Percentiles rank a stretch among this genome's conserved stretches.
Conservation (phyloP, 2,329 filamentous ascomycete species). For the Pyricularia grisea region DNA sequence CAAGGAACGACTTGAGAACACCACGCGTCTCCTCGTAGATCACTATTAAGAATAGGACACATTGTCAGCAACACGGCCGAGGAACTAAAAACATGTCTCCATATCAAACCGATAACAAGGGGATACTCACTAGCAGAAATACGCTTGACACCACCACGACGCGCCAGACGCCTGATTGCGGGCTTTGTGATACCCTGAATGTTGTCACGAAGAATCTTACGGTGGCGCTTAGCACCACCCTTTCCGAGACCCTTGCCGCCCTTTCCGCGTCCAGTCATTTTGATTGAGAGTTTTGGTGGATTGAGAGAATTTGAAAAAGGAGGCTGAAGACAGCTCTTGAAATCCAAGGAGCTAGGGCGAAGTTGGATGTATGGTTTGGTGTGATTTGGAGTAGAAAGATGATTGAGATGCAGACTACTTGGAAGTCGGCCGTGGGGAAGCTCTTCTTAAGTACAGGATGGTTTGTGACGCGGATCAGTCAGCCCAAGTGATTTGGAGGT, state of each 20-base stretch:
- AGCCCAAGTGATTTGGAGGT: not conserved
- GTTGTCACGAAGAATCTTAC: constrained; percentile 99
- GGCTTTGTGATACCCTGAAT: constrained; percentile 99
- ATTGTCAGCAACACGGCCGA: not conserved
- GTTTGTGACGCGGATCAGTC: not conserved
- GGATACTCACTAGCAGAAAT: constrained; percentile 75
- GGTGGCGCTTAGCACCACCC: constrained; percentile 96
- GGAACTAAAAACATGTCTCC: not conserved
- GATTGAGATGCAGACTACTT: not conserved
- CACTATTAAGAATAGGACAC: constrained; percentile 30
- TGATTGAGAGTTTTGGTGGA: not conserved
- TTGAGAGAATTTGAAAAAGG: not conserved
- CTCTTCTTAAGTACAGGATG: not conserved
- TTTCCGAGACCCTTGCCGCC: constrained; percentile 97
- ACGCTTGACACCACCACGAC: constrained; percentile 99
- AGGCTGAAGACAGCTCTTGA: not conserved
- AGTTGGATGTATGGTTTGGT: not conserved
- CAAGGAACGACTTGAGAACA: constrained; percentile 71
- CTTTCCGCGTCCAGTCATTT: constrained; percentile 60
- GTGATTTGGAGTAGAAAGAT: not conserved
- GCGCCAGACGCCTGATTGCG: constrained; percentile 94
- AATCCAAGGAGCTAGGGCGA: not conserved
- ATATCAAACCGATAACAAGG: not conserved
- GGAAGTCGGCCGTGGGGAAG: not conserved
- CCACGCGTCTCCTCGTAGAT: constrained; percentile 73